Conservation (phyloP, 2,329 filamentous ascomycete genomes). For the Alternaria incomplexa region DNA sequence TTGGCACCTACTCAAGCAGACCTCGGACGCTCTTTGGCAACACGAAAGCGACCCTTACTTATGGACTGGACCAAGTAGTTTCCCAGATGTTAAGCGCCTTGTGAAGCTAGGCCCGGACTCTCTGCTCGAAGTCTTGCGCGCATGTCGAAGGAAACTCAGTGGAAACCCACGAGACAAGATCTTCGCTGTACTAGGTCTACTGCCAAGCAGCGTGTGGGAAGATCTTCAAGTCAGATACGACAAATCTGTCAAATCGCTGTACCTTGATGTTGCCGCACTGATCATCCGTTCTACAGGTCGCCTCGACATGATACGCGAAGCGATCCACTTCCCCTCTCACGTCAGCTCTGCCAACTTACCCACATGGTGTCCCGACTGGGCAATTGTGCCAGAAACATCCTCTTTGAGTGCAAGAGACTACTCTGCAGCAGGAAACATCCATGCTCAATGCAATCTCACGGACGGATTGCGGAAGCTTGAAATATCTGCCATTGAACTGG, state of each 20-base stretch:
- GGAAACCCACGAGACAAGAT: not conserved
- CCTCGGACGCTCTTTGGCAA: not conserved
- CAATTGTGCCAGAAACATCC: not conserved
- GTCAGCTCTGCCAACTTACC: not conserved
- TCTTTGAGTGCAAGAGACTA: too few species aligned
- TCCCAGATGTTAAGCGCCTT: not conserved
- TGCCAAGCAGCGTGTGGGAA: not conserved
- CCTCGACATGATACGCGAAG: not conserved
- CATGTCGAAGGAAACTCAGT: not conserved
- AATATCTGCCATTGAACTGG: not conserved
- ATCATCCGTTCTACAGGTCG: not conserved
- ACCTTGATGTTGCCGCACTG: not conserved
- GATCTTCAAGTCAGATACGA: not conserved
- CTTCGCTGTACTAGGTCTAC: not conserved
- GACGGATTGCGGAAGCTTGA: not conserved
- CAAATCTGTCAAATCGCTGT: not conserved
- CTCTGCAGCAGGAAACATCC: too few species aligned
- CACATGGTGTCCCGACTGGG: not conserved
- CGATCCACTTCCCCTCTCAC: not conserved
- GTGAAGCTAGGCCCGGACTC: not conserved
- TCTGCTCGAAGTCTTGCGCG: not conserved
- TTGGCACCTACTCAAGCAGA: not conserved
- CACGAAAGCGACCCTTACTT: not conserved
- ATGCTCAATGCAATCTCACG: not conserved
- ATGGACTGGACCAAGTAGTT: not conserved